phyloP scores from a whole-genome alignment of 306 rosid species.

The Spatholobus suberectus region DNA sequence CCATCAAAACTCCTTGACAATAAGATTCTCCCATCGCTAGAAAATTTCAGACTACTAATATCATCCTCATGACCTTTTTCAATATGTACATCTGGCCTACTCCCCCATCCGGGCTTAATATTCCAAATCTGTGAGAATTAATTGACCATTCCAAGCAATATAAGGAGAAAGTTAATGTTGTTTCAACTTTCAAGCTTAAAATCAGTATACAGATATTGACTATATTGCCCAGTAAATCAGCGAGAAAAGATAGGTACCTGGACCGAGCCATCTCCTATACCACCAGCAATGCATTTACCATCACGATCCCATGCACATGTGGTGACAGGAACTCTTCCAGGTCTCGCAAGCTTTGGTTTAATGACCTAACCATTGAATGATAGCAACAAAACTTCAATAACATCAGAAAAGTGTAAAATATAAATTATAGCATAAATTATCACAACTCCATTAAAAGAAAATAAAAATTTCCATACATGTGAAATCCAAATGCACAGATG shows the following conservation, averaged over 20 bases:
- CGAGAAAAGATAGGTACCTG: slow-evolving; percentile 59
- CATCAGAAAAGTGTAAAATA: slow-evolving; percentile 26
- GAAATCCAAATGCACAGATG: background rate
- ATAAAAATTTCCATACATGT: background rate
- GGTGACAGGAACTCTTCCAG: slow-evolving; percentile 92
- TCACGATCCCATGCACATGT: slow-evolving; percentile 92
- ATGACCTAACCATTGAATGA: slow-evolving; percentile 70
- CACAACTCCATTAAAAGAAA: slow-evolving; percentile 19
- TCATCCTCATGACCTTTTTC: slow-evolving; percentile 81
- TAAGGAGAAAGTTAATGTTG: slow-evolving; percentile 25
- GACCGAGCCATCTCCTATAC: slow-evolving; percentile 94
- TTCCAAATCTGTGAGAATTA: slow-evolving; percentile 73
- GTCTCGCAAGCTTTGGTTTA: slow-evolving; percentile 89
- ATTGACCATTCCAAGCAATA: slow-evolving; percentile 27
- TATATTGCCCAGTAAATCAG: slow-evolving; percentile 11
- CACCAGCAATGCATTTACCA: slow-evolving; percentile 91
- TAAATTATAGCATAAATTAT: background rate
- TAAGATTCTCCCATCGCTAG: slow-evolving; percentile 74
- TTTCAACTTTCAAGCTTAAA: slow-evolving; percentile 13
- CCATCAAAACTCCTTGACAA: slow-evolving; percentile 89
- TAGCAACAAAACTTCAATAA: slow-evolving; percentile 30
- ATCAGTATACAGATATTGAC: slow-evolving; percentile 6
- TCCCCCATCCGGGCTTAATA: slow-evolving; percentile 97
- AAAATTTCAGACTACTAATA: slow-evolving; percentile 76
- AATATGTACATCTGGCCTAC: slow-evolving; percentile 82